Conservation (phyloP, 306 rosid species). For the Dryas drummondii region DNA sequence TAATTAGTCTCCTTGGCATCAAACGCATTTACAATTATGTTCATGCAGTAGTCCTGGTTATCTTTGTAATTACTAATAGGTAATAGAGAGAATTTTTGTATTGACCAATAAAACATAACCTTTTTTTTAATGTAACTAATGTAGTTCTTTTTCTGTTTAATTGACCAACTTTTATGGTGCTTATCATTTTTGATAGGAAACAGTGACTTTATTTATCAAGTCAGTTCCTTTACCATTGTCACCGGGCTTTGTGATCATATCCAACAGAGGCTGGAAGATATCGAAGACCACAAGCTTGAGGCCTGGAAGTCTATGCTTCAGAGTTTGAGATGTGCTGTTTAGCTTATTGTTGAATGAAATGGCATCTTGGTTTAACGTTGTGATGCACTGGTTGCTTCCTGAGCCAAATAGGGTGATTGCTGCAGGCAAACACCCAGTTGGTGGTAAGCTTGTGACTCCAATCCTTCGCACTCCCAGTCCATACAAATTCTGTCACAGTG, state of each 20-base stretch:
- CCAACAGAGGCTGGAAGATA: slow-evolving; percentile 53
- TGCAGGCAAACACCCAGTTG: slow-evolving; percentile 55
- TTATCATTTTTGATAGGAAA: not conserved
- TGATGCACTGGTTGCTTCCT: slow-evolving; percentile 57
- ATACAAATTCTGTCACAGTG: slow-evolving; percentile 51
- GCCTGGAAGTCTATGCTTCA: slow-evolving; percentile 40
- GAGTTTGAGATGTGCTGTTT: slow-evolving; percentile 37
- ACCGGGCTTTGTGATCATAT: slow-evolving; percentile 40
- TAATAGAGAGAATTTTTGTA: no score
- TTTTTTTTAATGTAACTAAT: no score
- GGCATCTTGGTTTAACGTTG: slow-evolving; percentile 53
- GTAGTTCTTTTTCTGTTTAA: not conserved
- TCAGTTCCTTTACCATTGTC: slow-evolving; percentile 35
- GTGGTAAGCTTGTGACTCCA: slow-evolving; percentile 55
- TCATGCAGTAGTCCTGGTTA: no score
- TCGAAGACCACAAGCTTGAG: slow-evolving; percentile 55
- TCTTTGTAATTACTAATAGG: no score
- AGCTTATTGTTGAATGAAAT: slow-evolving; percentile 53
- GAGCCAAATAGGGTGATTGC: slow-evolving; percentile 50
- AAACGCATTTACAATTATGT: no score
- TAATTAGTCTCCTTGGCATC: not conserved
- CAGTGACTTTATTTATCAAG: no score
- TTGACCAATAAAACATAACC: no score
- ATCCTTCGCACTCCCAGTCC: slow-evolving; percentile 51
- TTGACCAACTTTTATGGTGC: slow-evolving; percentile 1